Evolutionary conservation across 306 rosid genomes (phyloP).

Genomic region (Mucuna pruriens): DNA sequence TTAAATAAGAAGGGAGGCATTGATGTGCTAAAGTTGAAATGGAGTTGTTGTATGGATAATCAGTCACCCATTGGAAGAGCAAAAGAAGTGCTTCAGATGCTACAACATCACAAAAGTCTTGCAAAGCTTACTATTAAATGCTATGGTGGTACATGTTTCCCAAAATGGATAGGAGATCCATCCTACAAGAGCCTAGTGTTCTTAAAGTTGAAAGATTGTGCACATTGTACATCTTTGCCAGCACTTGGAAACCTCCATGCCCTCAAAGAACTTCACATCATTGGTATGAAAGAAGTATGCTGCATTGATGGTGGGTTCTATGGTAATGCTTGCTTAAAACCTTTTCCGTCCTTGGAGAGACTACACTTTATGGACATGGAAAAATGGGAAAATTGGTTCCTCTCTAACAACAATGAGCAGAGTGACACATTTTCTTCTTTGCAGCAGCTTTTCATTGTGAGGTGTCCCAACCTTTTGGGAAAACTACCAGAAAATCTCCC

Average conservation of each 20-base stretch:
- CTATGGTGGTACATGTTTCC: slow-evolving; percentile 13
- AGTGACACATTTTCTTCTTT: not conserved
- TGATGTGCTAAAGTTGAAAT: slow-evolving; percentile 5
- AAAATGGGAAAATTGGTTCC: slow-evolving; percentile 14
- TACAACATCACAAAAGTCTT: slow-evolving; percentile 14
- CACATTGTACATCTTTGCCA: slow-evolving; percentile 18
- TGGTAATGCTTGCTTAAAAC: not conserved
- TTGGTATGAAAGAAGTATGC: slow-evolving; percentile 20
- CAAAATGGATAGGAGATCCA: slow-evolving; percentile 20
- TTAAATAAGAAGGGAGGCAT: slow-evolving; percentile 6
- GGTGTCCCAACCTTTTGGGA: slow-evolving; percentile 21
- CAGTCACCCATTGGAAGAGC: not conserved
- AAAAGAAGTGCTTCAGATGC: slow-evolving; percentile 21
- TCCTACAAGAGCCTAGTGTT: not conserved
- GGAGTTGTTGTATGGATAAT: not conserved
- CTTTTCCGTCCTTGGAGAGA: slow-evolving; percentile 27
- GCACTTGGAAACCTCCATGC: slow-evolving; percentile 17
- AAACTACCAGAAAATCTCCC: slow-evolving; percentile 9
- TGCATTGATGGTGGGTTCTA: slow-evolving; percentile 22
- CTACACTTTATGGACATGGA: slow-evolving; percentile 19
- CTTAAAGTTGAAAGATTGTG: slow-evolving; percentile 17
- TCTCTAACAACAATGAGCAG: not conserved
- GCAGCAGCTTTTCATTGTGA: slow-evolving; percentile 16
- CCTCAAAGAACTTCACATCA: slow-evolving; percentile 17
- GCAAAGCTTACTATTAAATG: not conserved